Evolutionary conservation across 768 basidiomycete species (phyloP).

Genomic region (Gloeophyllum trabeum): DNA sequence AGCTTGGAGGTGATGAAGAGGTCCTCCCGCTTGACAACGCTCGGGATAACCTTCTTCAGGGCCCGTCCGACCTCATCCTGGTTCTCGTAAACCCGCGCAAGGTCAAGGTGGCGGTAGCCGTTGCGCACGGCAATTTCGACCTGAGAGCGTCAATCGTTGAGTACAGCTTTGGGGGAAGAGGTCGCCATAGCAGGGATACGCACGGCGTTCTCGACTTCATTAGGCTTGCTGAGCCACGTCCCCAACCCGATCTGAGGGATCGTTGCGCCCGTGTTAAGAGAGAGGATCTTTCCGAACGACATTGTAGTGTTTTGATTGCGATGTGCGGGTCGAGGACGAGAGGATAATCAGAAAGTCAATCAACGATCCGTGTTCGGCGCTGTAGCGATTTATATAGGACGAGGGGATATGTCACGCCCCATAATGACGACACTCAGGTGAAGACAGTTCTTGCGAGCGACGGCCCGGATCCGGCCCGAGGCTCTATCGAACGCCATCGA

Average conservation of each 20-base stretch:
- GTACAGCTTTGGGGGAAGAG: slow-evolving; percentile 6
- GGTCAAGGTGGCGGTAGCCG: slow-evolving; percentile 80
- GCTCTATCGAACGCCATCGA: too few relatives aligned
- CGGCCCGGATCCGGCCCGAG: too few relatives aligned
- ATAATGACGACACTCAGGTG: too few relatives aligned
- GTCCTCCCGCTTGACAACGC: slow-evolving; percentile 70
- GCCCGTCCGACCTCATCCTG: slow-evolving; percentile 63
- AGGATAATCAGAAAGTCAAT: too few relatives aligned
- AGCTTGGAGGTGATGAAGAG: slow-evolving; percentile 77
- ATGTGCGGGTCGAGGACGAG: background rate
- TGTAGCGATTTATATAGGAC: too few relatives aligned
- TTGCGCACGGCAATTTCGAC: slow-evolving; percentile 64
- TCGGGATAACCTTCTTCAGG: slow-evolving; percentile 66
- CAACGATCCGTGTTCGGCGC: too few relatives aligned
- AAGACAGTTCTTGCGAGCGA: too few relatives aligned
- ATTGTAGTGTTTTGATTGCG: slow-evolving; percentile 14
- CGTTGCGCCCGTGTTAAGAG: slow-evolving; percentile 33
- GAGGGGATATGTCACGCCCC: too few relatives aligned
- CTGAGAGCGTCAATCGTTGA: slow-evolving; percentile 22
- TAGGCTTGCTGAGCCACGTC: slow-evolving; percentile 68
- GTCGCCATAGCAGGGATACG: slow-evolving; percentile 6
- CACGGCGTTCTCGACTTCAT: slow-evolving; percentile 69
- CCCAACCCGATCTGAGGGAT: slow-evolving; percentile 78
- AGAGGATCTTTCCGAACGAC: slow-evolving; percentile 27
- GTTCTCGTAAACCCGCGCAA: slow-evolving; percentile 72